Base-by-base conservation (phyloP, 441 rosid species). In the Croton laevigatus region DNA sequence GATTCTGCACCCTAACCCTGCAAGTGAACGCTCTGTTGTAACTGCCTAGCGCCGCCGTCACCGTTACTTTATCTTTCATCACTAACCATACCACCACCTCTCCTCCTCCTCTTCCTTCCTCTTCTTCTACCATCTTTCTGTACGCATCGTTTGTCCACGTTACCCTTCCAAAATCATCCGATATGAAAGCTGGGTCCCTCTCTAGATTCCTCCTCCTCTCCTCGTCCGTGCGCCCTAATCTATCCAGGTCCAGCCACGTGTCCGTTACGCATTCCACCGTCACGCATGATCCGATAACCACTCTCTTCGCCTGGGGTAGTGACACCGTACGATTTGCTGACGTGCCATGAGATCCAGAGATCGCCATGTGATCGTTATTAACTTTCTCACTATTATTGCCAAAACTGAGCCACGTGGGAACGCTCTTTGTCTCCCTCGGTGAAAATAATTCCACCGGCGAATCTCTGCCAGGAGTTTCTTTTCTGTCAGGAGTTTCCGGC, bases 211-310 rank as follows among this genome's bases (percentile, higher is more conserved):
- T 60, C 78, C 70, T 85, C 77, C 73, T 83, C 77, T 90, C 91
- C 52, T 75, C 80, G 59, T 93, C 98, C 12, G 88, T 81, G 42
- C 79, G 32, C 37, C 97, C 95, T 0, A 90, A 13, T 51, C 78
- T 90, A 64, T 80, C 77, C 32, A 66, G 80, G 17, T 78, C 86
- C 68, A 83, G 72, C 89, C 93, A 87, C 72, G 88, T 78, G 75
- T 88, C 98, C 20, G 80, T 80, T 70, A 89, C 78, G 63, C 90
- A 81, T 75, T 93, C 98, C 75, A 93, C 90, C 72, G 88, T 91
- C 71, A 91, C 88, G 72, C 85, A 84, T 20, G 93, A 79, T 0
- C 84, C 83, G 38, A 70, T 22, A 17, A 79, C 73, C 76, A 42
- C 79, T 68, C 75, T 78, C 76, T 14, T 57, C 68, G 27, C 55